phyloP scores from a whole-genome alignment of 805 yeast species.

The Wickerhamomyces pijperi region DNA sequence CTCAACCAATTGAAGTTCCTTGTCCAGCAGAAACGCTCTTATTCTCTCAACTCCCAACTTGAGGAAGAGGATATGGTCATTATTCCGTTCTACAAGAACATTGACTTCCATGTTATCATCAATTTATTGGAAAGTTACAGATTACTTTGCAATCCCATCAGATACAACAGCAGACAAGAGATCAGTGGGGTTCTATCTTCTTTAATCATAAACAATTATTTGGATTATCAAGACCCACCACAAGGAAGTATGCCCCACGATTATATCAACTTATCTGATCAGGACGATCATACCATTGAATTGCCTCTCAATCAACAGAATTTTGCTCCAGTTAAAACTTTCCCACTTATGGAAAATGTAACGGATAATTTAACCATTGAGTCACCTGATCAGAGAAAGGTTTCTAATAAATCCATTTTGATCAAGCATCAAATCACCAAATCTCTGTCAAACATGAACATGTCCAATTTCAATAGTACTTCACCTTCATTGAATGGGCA shows the following conservation, averaged over 20 bases:
- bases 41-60: neutral
- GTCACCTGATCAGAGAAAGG: neutral
- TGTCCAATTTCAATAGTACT: neutral
- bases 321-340: neutral
- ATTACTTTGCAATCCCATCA: conserved; percentile 17
- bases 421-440: neutral
- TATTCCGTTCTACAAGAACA: conserved; percentile 17
- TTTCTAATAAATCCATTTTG: neutral
- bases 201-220: conserved; percentile 10
- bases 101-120: conserved; percentile 11
- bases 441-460: neutral
- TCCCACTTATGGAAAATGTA: too few species aligned
- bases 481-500: neutral
- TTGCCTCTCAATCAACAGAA: neutral
- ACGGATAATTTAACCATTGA: too few species aligned
- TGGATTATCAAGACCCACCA: conserved; percentile 3
- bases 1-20: conserved; percentile 11
- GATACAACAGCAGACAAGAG: conserved; percentile 10
- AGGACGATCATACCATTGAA: neutral
- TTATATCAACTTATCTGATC: neutral
- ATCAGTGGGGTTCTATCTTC: conserved; percentile 12
- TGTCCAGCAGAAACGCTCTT: conserved; percentile 5
- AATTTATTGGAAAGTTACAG: conserved; percentile 10
- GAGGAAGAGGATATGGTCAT: conserved; percentile 1
- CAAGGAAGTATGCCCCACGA: neutral